Evolutionary conservation across 768 basidiomycete species (phyloP), one percentile per base, ranked within the genome.

Genomic region (Rhodotorula graminis): DNA sequence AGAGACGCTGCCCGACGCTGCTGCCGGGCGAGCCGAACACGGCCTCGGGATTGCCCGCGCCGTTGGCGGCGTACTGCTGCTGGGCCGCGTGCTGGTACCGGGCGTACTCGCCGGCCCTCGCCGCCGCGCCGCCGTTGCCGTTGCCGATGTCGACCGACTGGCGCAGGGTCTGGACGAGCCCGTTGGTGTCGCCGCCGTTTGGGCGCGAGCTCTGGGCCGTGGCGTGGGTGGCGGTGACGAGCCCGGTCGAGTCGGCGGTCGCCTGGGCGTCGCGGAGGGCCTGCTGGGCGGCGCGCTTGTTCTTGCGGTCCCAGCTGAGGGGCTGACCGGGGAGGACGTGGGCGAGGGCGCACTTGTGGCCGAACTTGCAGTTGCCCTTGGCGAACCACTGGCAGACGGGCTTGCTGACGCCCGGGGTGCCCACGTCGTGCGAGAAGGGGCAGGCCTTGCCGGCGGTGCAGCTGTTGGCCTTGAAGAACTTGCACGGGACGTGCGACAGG

Each of bases 251-350:
- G 27, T 60, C 40, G 1, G 59, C 61, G 23, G n/a, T 37, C 16
- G 65, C 72, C 40, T 73, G 72, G 2, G 64, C 72, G 29, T 76
- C 75, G 19, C 75, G 72, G 4, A 71, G 60, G 0, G 75, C 75
- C 16, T 75, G 76, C 64, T 82, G 82, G 1, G 80, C 80, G 1
- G 78, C 80, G n/a, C 81, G 81, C 77, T 97, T 97, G 84, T 98
- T 97, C 86, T 96, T 95, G 77, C 93, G 84, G 79, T 98, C 95
- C 91, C 95, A 94, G 14, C 89, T 86, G 88, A 94, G 90, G 79
- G 86, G 89, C 83, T 98, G 93, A 16, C 94, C 95, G 1, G 95
- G 95, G 15, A 93, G 85, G 65, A 99, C 85, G 80, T 98, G 95
- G 1, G 93, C 93, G 52, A 98, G 87, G 7, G 95, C 95, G 77